Base-by-base conservation (phyloP, 225 moss, liverwort and hornwort species). In the Sphagnum contortum region DNA sequence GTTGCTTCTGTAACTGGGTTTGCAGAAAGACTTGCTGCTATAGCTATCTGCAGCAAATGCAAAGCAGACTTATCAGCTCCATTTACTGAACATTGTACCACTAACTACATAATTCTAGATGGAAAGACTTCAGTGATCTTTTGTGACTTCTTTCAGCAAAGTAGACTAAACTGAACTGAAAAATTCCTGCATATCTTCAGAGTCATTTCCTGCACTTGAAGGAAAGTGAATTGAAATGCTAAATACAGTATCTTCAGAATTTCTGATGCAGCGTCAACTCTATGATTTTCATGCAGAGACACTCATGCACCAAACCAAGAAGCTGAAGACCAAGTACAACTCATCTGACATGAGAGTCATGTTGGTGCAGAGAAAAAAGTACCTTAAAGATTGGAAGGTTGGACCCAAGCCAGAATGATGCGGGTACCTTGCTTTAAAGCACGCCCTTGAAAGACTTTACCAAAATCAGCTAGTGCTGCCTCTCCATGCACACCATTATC, bases 321-420 rank as follows among this genome's bases (percentile, higher is more conserved):
- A 29, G 29, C 29, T 29, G 29, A 29, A 29, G 29, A 29, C 29
- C 29, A 29, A 29, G 29, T 29, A 29, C 29, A 29, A 29, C 29
- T 29, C 29, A 29, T 29, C 29, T 29, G 29, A 29, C 29, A 29
- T 29, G 29, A 29, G 29, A 29, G 29, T 29, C 29, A 29, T 29
- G 1, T 29, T 29, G 0, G 29, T 29, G 29, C 29, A 29, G 29
- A 29, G 29, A 29, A 29, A 29, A 29, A 29, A 29, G 29, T 69
- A 76, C 76, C 76, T 67, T 65, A 45, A n/a, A 83, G 77, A 46
- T 84, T 86, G 60, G 80, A 75, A 6, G 94, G 88, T 54, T 74
- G 81, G 53, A 72, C 52, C 91, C 94, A 94, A 57, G 73, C 83
- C 62, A 94, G 74, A 12, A 69, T 73, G 48, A 94, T 69, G 55